phyloP scores from a whole-genome alignment of 176 grass and related monocot genomes.

The Triticum monococcum region DNA sequence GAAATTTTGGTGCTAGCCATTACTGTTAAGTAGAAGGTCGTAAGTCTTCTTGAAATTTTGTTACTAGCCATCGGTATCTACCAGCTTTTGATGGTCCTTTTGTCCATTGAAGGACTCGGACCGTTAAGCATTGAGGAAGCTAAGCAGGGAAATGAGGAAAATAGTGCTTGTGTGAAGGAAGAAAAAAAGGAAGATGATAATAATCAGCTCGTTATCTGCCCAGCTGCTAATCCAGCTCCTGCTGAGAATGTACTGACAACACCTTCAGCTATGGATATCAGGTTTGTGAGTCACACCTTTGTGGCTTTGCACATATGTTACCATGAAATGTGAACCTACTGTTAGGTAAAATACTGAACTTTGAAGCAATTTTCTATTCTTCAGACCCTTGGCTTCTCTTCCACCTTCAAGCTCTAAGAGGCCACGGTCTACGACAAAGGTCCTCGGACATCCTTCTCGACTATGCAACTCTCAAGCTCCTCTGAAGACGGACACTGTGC shows the following conservation, averaged over 20 bases:
- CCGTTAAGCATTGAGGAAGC: slow-evolving; percentile 49
- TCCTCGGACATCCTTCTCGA: slow-evolving; percentile 38
- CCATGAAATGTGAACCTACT: slow-evolving; percentile 13
- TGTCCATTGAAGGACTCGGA: slow-evolving; percentile 40
- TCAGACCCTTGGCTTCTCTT: slow-evolving; percentile 33
- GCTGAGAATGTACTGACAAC: slow-evolving; percentile 56
- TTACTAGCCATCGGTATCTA: neutral
- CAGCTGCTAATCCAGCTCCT: slow-evolving; percentile 40
- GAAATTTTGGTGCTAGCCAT: neutral
- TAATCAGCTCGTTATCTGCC: slow-evolving; percentile 44
- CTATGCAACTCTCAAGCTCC: slow-evolving; percentile 26
- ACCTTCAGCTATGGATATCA: slow-evolving; percentile 49
- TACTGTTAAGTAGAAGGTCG: neutral
- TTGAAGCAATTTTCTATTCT: slow-evolving; percentile 7
- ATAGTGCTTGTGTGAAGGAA: slow-evolving; percentile 45
- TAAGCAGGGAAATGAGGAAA: slow-evolving; percentile 51
- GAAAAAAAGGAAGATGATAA: slow-evolving; percentile 48
- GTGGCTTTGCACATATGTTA: slow-evolving; percentile 23
- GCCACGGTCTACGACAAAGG: slow-evolving; percentile 36
- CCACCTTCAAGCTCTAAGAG: slow-evolving; percentile 44
- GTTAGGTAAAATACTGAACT: slow-evolving; percentile 22
- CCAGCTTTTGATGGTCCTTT: slow-evolving; percentile 3
- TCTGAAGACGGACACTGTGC: slow-evolving; percentile 30
- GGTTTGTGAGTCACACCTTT: slow-evolving; percentile 46
- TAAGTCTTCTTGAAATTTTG: neutral